Conservation (phyloP, 257 asterid genomes). For the Solanum verrucosum region DNA sequence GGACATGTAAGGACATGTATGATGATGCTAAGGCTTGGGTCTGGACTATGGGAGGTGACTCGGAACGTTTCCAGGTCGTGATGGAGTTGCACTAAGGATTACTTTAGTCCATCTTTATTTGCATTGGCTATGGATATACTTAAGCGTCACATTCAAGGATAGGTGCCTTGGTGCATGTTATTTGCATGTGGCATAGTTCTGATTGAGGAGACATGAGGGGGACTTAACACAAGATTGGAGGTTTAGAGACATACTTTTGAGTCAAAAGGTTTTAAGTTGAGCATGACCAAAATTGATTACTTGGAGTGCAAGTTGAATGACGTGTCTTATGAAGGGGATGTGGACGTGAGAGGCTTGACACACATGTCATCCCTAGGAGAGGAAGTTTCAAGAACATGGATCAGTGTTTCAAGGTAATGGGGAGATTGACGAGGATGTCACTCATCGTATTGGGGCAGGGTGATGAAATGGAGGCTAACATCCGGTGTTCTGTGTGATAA, state of each 20-base stretch:
- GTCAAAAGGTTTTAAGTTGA: neutral
- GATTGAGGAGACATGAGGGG: neutral
- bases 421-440: neutral
- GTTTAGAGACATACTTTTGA: neutral
- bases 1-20: no score
- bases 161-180: neutral
- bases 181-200: neutral
- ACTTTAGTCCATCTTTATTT: neutral
- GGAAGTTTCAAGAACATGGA: neutral
- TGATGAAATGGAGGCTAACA: neutral
- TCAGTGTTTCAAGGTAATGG: neutral
- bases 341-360: neutral
- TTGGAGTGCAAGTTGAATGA: neutral
- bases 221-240: neutral
- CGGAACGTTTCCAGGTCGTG: neutral
- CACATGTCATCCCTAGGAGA: neutral
- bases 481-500: neutral
- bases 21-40: neutral
- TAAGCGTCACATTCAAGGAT: neutral
- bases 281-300: neutral
- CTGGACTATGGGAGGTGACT: neutral
- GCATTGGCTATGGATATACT: neutral
- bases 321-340: neutral
- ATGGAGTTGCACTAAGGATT: no score
- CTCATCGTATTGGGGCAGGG: no score